A percentile compares a stretch with the other conserved stretches of the same genome.
These are phyloP conservation scores for Pseudomassariella vexata DNA, from an alignment of 2,329 filamentous ascomycete genomes.

Conservation along the genomic window DNA sequence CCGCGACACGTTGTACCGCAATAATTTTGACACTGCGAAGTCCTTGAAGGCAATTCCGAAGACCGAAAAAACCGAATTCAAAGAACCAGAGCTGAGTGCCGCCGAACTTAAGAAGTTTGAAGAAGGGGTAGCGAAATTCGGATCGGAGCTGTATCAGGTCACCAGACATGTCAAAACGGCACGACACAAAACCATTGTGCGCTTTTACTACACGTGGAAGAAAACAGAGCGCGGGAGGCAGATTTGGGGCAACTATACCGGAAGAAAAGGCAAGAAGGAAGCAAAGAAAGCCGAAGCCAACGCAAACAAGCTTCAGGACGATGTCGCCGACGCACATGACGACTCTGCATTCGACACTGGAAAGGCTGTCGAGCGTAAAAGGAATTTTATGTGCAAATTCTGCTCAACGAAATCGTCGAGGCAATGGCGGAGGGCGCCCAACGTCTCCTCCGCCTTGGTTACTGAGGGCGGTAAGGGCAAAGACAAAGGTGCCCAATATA, in stretches of 20 bases:
- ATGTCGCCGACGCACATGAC: conserved; percentile 86
- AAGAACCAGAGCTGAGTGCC: conserved; percentile 74
- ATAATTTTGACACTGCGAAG: conserved; percentile 64
- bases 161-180: conserved; percentile 82
- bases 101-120: conserved; percentile 87
- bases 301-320: conserved; percentile 75
- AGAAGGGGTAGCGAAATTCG: conserved; percentile 82
- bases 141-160: conserved; percentile 81
- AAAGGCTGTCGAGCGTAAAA: conserved; percentile 75
- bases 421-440: conserved; percentile 88
- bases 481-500: conserved; percentile 69
- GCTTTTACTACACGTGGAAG: conserved; percentile 98
- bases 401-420: conserved; percentile 74
- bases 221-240: conserved; percentile 80
- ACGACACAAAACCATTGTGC: conserved; percentile 73
- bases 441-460: conserved; percentile 64
- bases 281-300: conserved; percentile 66
- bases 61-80: conserved; percentile 66
- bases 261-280: conserved; percentile 86
- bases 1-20: conserved; percentile 64
- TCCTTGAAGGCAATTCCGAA: conserved; percentile 66
- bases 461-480: conserved; percentile 64
- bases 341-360: conserved; percentile 93
- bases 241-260: conserved; percentile 85
- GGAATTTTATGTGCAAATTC: conserved; percentile 89